phyloP scores from a whole-genome alignment of 441 rosid species.

The Populus hybrid region DNA sequence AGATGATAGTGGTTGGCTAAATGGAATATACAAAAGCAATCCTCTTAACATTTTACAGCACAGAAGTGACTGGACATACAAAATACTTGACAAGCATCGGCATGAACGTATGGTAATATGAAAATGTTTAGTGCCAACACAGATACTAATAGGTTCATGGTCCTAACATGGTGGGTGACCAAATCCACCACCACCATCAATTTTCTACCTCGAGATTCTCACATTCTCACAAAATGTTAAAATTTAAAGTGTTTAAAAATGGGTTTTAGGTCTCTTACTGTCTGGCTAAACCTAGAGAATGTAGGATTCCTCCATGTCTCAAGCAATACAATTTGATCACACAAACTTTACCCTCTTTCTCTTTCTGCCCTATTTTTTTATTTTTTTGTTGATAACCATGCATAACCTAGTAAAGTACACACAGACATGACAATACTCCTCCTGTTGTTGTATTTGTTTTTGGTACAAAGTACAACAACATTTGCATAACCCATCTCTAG shows the following conservation, averaged over 20 bases:
- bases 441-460: neutral
- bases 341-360: neutral
- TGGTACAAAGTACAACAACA: neutral
- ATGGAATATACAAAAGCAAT: conserved; percentile 35
- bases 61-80: conserved; percentile 20
- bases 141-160: conserved; percentile 1
- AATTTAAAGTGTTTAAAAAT: neutral
- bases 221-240: conserved; percentile 34
- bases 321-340: conserved; percentile 19
- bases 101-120: neutral
- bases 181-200: conserved; percentile 35
- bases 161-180: conserved; percentile 36
- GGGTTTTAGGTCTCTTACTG: conserved; percentile 31
- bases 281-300: conserved; percentile 45
- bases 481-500: conserved; percentile 18
- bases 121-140: neutral
- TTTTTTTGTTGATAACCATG: neutral
- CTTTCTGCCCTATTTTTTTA: neutral
- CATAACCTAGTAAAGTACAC: conserved; percentile 6
- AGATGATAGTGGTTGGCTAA: conserved; percentile 23
- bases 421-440: conserved; percentile 12
- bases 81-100: neutral
- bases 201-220: conserved; percentile 45
- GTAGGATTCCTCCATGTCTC: conserved; percentile 40
- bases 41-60: conserved; percentile 26